These are phyloP conservation scores for Phlegmacium glaucopus DNA, from an alignment of 768 basidiomycete genomes.

Conservation along the genomic window DNA sequence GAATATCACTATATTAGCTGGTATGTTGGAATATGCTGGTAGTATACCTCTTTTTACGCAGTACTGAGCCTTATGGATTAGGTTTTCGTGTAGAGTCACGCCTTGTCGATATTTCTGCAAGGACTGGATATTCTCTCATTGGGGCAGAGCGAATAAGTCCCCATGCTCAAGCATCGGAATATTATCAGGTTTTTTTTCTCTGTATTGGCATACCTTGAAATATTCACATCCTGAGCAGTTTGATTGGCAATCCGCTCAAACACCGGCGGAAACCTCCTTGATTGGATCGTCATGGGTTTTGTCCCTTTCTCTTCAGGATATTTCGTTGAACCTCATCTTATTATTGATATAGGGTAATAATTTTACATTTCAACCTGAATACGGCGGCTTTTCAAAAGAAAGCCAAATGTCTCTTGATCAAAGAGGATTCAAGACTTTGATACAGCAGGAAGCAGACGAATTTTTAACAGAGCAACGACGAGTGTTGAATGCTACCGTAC, in stretches of 20 bases:
- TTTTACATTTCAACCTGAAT: constrained; percentile 48
- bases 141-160: constrained; percentile 42
- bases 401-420: constrained; percentile 57
- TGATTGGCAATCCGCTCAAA: constrained; percentile 53
- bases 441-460: constrained; percentile 53
- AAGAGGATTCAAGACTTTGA: constrained; percentile 56
- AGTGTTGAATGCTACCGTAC: constrained; percentile 49
- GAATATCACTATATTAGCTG: constrained; percentile 42
- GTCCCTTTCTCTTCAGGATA: background rate
- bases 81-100: constrained; percentile 40
- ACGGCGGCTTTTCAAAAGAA: constrained; percentile 55
- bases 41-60: background rate
- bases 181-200: constrained; percentile 39
- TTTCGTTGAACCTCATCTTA: background rate
- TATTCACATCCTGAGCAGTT: constrained; percentile 18
- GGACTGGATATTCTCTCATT: constrained; percentile 51
- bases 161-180: constrained; percentile 53
- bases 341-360: constrained; percentile 50
- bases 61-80: constrained; percentile 18
- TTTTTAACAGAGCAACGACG: constrained; percentile 49
- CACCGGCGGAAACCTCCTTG: constrained; percentile 62
- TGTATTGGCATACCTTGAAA: background rate
- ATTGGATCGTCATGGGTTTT: constrained; percentile 61
- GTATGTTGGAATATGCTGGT: constrained; percentile 23
- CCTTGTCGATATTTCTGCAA: constrained; percentile 52